Conservation (phyloP, 306 rosid genomes). For the Pyrus betulifolia region DNA sequence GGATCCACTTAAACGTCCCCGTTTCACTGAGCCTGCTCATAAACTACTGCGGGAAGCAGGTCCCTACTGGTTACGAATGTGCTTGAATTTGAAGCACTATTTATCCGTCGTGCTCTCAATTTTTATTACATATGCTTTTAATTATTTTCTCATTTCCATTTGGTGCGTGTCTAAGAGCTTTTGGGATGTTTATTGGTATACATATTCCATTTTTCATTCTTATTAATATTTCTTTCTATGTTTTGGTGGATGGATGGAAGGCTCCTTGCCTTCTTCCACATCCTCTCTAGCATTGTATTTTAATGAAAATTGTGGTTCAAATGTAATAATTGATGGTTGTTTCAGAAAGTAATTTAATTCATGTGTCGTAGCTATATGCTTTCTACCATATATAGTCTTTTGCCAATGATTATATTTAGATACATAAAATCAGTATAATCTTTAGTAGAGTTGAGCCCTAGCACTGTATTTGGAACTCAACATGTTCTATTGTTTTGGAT, state of each 20-base stretch:
- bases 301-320: neutral
- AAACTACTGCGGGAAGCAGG: conserved; percentile 51
- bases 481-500: too few species aligned
- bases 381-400: too few species aligned
- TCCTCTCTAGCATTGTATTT: neutral
- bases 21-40: conserved; percentile 58
- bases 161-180: neutral
- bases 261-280: neutral
- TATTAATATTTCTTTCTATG: neutral
- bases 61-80: conserved; percentile 50
- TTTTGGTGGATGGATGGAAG: neutral
- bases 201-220: conserved; percentile 1
- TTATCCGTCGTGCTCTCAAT: neutral
- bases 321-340: neutral
- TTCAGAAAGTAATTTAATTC: neutral
- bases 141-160: neutral
- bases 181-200: conserved; percentile 2
- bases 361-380: neutral
- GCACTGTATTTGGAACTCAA: too few species aligned
- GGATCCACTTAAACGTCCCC: conserved; percentile 55
- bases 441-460: too few species aligned
- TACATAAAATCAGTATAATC: too few species aligned
- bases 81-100: conserved; percentile 17
- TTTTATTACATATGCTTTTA: neutral
- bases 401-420: too few species aligned